Conservation (phyloP, 2,329 filamentous ascomycete species). For the Monosporascus sp. region DNA sequence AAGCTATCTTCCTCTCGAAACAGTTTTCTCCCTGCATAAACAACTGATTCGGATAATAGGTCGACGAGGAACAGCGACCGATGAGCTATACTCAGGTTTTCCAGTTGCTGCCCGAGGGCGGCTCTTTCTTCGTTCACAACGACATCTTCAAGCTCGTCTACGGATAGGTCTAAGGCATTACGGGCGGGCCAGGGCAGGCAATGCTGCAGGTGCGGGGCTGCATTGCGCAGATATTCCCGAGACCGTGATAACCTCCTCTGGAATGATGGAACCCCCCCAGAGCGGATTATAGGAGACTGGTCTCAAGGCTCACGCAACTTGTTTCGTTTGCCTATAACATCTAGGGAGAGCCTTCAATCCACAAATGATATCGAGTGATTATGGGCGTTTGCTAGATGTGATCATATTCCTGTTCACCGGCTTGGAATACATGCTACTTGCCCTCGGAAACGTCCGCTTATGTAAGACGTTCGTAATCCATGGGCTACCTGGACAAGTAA, state of each 20-base stretch:
- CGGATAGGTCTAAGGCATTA: constrained; percentile 32
- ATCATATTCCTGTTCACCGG: no score
- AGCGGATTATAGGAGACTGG: not conserved
- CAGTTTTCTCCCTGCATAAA: not conserved
- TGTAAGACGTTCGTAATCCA: no score
- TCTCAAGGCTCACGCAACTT: not conserved
- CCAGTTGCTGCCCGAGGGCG: constrained; percentile 68
- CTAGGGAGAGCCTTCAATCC: no score
- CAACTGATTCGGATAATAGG: constrained; percentile 42
- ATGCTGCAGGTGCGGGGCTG: not conserved
- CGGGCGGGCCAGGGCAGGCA: not conserved
- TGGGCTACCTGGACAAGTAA: no score
- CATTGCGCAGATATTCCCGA: not conserved
- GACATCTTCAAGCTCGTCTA: constrained; percentile 92
- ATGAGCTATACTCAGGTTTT: constrained; percentile 92
- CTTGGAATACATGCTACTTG: no score
- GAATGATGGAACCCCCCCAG: not conserved
- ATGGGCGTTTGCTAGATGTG: no score
- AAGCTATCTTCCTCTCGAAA: constrained; percentile 30
- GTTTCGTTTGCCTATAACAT: not conserved
- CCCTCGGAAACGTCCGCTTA: no score
- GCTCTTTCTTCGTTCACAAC: constrained; percentile 84
- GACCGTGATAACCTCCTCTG: not conserved
- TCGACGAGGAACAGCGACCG: constrained; percentile 77
- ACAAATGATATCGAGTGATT: no score